These are phyloP conservation scores for Alloascoidea africana DNA, from an alignment of 805 yeast species.

Conservation along the genomic window DNA sequence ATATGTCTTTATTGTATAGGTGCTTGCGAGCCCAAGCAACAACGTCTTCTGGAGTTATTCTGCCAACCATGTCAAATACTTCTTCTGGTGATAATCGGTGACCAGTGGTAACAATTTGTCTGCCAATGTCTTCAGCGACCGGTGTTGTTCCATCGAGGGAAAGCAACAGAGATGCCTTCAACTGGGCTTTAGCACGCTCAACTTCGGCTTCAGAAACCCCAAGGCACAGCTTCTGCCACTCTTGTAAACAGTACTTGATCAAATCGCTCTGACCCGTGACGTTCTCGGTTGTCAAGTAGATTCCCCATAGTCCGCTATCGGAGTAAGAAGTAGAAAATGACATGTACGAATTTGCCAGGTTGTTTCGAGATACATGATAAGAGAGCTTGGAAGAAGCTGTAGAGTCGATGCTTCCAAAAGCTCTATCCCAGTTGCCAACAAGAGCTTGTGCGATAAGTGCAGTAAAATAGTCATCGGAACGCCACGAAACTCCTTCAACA, in stretches of 20 bases:
- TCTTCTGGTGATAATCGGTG: constrained; percentile 58
- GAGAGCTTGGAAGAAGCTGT: constrained; percentile 75
- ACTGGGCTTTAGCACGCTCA: constrained; percentile 85
- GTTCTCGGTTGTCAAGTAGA: constrained; percentile 77
- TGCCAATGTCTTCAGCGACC: constrained; percentile 93
- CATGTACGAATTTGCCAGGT: constrained; percentile 86
- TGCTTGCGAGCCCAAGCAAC: constrained; percentile 80
- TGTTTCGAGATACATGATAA: constrained; percentile 39
- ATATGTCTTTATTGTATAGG: constrained; percentile 63
- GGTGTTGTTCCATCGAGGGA: constrained; percentile 93
- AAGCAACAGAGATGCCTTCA: constrained; percentile 80
- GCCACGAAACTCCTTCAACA: constrained; percentile 98
- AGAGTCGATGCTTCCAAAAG: constrained; percentile 48
- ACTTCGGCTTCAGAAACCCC: constrained; percentile 84
- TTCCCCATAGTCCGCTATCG: constrained; percentile 97
- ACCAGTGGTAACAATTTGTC: constrained; percentile 94
- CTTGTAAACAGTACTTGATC: constrained; percentile 61
- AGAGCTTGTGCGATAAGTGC: constrained; percentile 94
- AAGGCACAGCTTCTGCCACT: constrained; percentile 75
- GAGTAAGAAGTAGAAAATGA: constrained; percentile 94
- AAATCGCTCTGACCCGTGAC: constrained; percentile 49
- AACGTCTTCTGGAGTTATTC: constrained; percentile 66
- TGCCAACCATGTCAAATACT: constrained; percentile 60
- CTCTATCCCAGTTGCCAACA: constrained; percentile 95
- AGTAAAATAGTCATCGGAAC: constrained; percentile 86